A percentile compares a stretch with the other conserved stretches of the same genome.
Evolutionary conservation across 2,329 filamentous ascomycete species (phyloP).

Genomic region (Teratosphaeria gauchensis): DNA sequence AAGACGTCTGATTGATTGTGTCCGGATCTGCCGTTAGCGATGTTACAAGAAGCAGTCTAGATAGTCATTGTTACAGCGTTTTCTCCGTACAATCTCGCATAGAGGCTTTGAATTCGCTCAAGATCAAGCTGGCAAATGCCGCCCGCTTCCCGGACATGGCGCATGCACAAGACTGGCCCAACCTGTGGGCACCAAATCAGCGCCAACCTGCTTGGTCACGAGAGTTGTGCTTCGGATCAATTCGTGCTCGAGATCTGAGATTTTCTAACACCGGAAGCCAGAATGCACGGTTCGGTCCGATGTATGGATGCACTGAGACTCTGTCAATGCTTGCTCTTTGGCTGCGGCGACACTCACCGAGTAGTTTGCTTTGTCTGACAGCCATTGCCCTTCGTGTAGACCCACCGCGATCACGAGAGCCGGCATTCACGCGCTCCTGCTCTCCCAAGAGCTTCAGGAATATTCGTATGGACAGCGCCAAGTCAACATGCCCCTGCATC

Average conservation of each 20-base stretch:
- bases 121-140: constrained; percentile 3
- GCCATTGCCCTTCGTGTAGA: neutral
- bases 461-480: neutral
- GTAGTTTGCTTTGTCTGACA: neutral
- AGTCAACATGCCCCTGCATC: constrained; percentile 1
- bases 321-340: neutral
- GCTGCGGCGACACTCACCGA: neutral
- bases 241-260: constrained; percentile 4
- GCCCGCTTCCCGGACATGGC: constrained; percentile 2
- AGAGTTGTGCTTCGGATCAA: constrained; percentile 4
- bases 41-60: neutral
- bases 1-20: neutral
- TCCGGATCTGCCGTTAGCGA: constrained; percentile 1
- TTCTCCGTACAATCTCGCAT: constrained; percentile 7
- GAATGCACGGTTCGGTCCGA: neutral
- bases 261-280: constrained; percentile 1
- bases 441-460: neutral
- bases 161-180: constrained; percentile 1
- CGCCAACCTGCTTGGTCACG: neutral
- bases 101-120: constrained; percentile 2
- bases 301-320: neutral
- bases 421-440: neutral
- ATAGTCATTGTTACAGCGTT: neutral
- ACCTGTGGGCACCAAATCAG: constrained; percentile 1
- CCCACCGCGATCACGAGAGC: neutral